Percentiles rank a stretch among this genome's conserved stretches.
Conservation (phyloP, 805 yeast genomes). For the Candida loeiensis region DNA sequence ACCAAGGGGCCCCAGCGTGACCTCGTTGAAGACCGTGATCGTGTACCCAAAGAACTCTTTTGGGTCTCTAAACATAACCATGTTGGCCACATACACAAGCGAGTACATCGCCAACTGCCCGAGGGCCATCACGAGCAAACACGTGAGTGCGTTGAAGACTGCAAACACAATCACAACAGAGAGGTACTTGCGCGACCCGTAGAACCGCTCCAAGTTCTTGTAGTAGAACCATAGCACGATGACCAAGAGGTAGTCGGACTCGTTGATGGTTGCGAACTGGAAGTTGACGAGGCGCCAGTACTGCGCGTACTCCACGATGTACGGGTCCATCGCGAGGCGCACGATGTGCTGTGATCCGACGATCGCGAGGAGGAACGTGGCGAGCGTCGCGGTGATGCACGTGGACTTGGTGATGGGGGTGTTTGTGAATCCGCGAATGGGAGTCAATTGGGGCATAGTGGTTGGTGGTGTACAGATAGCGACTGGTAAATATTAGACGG, state of each 20-base stretch:
- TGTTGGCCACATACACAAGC: conserved; percentile 7
- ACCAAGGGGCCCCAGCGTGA: conserved; percentile 40
- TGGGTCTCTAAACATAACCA: conserved; percentile 1
- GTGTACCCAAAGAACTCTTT: conserved; percentile 12
- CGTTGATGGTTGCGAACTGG: conserved; percentile 55
- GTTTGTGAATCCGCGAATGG: conserved; percentile 39
- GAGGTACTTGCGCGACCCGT: conserved; percentile 53
- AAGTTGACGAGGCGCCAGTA: conserved; percentile 51
- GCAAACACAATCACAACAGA: conserved; percentile 43
- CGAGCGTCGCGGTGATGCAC: conserved; percentile 30
- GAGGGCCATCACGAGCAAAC: conserved; percentile 37
- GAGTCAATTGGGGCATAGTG: conserved; percentile 36
- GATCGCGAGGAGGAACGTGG: conserved; percentile 42
- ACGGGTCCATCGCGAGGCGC: conserved; percentile 48
- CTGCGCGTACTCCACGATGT: conserved; percentile 50
- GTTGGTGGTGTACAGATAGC: no score
- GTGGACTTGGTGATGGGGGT: conserved; percentile 43
- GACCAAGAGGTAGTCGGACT: conserved; percentile 51
- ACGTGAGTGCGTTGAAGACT: conserved; percentile 44
- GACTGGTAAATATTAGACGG: no score
- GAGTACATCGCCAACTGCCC: conserved; percentile 33
- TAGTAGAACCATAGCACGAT: conserved; percentile 47
- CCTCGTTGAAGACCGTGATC: conserved; percentile 31
- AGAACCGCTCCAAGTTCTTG: conserved; percentile 54
- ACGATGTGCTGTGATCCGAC: conserved; percentile 44